Conservation (phyloP, 2,329 filamentous ascomycete genomes). For the Cladosporium cucumerinum region DNA sequence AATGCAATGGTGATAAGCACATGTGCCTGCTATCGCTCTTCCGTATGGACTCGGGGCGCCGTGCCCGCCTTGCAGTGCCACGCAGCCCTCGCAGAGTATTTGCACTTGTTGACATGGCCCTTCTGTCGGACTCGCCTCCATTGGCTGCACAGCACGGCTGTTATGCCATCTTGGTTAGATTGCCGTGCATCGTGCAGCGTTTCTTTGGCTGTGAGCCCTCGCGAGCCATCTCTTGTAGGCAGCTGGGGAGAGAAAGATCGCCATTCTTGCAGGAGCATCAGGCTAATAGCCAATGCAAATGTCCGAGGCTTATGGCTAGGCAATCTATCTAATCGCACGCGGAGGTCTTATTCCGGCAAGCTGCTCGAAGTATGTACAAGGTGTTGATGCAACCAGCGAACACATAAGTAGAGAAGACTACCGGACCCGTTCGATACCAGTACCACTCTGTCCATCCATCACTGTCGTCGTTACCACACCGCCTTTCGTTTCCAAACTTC, state of each 20-base stretch:
- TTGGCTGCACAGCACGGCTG: neutral
- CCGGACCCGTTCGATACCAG: neutral
- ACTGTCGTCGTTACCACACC: neutral
- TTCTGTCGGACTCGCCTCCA: neutral
- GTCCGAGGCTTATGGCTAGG: slow-evolving; percentile 7
- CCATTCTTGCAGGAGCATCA: slow-evolving; percentile 1
- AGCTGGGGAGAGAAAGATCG: slow-evolving; percentile 4
- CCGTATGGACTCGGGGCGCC: neutral
- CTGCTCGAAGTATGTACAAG: neutral
- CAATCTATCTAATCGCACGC: slow-evolving; percentile 12
- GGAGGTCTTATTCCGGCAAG: neutral
- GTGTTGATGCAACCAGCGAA: neutral
- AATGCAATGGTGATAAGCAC: neutral
- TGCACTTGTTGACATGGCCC: neutral
- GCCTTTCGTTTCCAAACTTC: slow-evolving; percentile 6
- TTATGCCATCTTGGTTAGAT: neutral
- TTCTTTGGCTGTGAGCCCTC: slow-evolving; percentile 11
- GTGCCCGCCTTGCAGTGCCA: neutral
- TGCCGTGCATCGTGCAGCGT: slow-evolving; percentile 1
- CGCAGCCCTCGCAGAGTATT: neutral
- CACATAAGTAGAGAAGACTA: slow-evolving; percentile 7
- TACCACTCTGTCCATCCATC: neutral
- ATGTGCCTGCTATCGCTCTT: slow-evolving; percentile 6
- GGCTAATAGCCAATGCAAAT: slow-evolving; percentile 1
- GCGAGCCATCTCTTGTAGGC: slow-evolving; percentile 6